These are phyloP conservation scores for Boletus barrowsii DNA, from an alignment of 768 basidiomycete genomes.

Conservation along the genomic window DNA sequence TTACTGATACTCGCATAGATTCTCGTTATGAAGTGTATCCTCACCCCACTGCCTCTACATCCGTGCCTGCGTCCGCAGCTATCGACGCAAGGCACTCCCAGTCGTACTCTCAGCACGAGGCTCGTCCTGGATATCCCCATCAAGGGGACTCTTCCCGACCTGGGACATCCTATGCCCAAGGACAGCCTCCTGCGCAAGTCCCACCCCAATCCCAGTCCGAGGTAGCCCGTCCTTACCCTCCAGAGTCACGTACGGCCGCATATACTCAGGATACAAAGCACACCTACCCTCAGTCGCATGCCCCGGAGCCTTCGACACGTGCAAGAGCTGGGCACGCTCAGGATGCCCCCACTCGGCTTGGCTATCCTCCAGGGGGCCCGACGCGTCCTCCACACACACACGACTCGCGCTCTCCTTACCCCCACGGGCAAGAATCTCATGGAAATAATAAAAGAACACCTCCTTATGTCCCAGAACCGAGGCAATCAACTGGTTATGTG, in stretches of 20 bases:
- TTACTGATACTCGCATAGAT: slow-evolving; percentile 22
- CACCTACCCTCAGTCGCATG: slow-evolving; percentile 20
- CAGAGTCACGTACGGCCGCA: slow-evolving; percentile 18
- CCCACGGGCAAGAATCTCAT: slow-evolving; percentile 20
- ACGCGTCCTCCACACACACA: slow-evolving; percentile 15
- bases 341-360: slow-evolving; percentile 14
- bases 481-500: slow-evolving; percentile 19
- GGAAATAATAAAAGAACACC: slow-evolving; percentile 1
- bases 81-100: slow-evolving; percentile 22
- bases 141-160: slow-evolving; percentile 20
- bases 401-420: slow-evolving; percentile 16
- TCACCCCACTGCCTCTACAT: slow-evolving; percentile 11
- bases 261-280: slow-evolving; percentile 25
- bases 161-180: slow-evolving; percentile 19
- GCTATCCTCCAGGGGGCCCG: slow-evolving; percentile 14
- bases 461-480: slow-evolving; percentile 17
- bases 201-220: slow-evolving; percentile 15
- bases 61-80: slow-evolving; percentile 14
- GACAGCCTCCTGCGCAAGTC: slow-evolving; percentile 9
- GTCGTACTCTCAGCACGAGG: slow-evolving; percentile 20
- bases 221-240: slow-evolving; percentile 14
- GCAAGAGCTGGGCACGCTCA: slow-evolving; percentile 11
- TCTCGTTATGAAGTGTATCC: slow-evolving; percentile 26
- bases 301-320: slow-evolving; percentile 16
- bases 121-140: slow-evolving; percentile 19